phyloP scores from a whole-genome alignment of 495 filamentous ascomycete species.

The Aspergillus diversus region DNA sequence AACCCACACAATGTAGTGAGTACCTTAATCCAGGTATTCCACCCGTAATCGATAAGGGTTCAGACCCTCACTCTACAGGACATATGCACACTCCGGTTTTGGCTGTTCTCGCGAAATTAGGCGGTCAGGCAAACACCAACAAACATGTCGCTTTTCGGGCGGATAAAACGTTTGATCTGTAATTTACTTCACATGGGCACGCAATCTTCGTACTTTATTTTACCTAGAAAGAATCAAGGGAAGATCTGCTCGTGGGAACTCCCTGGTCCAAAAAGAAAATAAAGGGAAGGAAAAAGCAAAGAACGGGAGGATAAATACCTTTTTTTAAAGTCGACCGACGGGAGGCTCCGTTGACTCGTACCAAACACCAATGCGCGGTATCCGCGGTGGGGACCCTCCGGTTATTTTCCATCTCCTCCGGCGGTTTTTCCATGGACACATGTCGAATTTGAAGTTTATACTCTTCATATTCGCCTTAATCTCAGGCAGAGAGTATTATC shows the following conservation, averaged over 20 bases:
- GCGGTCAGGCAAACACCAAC: conserved; percentile 22
- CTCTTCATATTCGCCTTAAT: background rate
- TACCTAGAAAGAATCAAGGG: conserved; percentile 1
- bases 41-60: conserved; percentile 9
- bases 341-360: conserved; percentile 11
- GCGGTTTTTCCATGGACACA: background rate
- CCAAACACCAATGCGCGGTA: conserved; percentile 22
- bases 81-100: background rate
- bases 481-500: background rate
- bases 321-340: conserved; percentile 2
- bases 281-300: conserved; percentile 16
- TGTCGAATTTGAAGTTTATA: background rate
- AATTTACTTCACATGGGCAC: background rate
- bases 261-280: background rate
- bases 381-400: conserved; percentile 22
- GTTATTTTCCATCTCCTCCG: conserved; percentile 12
- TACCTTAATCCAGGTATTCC: conserved; percentile 3
- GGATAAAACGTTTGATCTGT: too few relatives aligned
- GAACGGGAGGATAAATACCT: background rate
- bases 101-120: conserved; percentile 2
- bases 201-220: background rate
- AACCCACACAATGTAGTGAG: background rate
- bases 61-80: background rate
- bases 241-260: conserved; percentile 15
- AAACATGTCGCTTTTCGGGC: background rate